Base-by-base conservation (phyloP, 2,329 filamentous ascomycete species). In the Pseudogymnoascus sp. region DNA sequence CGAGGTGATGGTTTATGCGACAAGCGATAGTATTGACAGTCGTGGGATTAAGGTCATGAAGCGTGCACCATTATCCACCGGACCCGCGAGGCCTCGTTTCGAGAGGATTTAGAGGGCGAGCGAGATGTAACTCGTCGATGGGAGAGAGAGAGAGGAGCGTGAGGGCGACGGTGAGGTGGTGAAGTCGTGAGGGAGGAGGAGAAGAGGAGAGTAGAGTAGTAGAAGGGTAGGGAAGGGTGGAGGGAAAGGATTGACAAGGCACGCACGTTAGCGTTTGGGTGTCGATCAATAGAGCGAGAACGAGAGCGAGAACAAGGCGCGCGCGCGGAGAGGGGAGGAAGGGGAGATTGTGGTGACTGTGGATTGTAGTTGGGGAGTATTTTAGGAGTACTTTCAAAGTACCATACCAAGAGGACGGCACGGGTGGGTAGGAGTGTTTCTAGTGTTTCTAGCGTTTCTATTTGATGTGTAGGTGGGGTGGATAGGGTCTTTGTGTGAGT, bases 31-130 rank as follows among this genome's bases (percentile, higher is more conserved):
- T 58, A 24, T 58, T 58, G 33, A 6, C 31, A 36, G 17, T 39
- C 6, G 36, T 37, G 8, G 24, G 33, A 29, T 39, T 58, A 29
- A 36, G 9, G 9, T 58, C 54, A 58, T 39, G 54, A 58, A 58
- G 54, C 54, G 54, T 58, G 33, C 17, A 50, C 26, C 44, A 58
- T 58, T 58, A 58, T 58, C 54, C 54, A 36, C 8, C 11, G 36
- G 54, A 58, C 54, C 33, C 24, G 29, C 29, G 17, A 24, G 54
- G 54, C 54, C 54, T 36, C 33, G 36, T 58, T 36, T 5, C 33
- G 50, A n/a, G 15, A 58, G 44, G 31, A 26, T 26, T 15, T 50
- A n/a, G 31, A 50, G 44, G 44, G 44, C 26, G 44, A 50, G 26
- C 44, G 44, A 50, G 44, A 31, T 31, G 26, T 26, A 50, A 50